Evolutionary conservation across 2,329 filamentous ascomycete species (phyloP), one percentile per base, ranked within the genome.

Genomic region (Colletotrichum coccodes): DNA sequence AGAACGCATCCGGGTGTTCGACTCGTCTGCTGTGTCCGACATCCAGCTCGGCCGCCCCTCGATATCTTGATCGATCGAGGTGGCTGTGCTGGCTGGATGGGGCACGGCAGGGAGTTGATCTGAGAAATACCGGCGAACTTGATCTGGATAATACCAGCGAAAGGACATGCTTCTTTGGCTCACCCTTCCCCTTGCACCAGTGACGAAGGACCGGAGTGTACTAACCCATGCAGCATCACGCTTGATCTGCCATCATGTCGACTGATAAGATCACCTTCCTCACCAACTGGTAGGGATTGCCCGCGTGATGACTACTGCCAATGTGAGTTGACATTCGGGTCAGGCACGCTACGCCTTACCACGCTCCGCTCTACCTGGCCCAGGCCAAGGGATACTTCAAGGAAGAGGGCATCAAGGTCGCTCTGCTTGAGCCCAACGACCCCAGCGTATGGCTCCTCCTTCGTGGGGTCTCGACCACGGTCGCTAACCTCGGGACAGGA

Each of bases 131-230:
- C 90, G 90, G 84, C 84, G 86, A 93, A 94, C 91, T 93, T 93
- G 91, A 93, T 92, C 90, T 92, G 90, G 89, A 90, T 91, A 92
- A 93, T 92, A 87, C 90, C 90, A 92, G 91, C 91, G 92, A 91
- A 93, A 93, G 91, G 89, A 93, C 89, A 91, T 93, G 91, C 91
- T 91, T 91, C 88, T 89, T 89, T 86, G 82, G 75, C 72, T 79
- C 78, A 79, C 77, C 76, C 76, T 76, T 68, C 65, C 75, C 76
- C 74, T 70, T 71, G 72, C 68, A 70, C 65, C 30, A 66, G 60
- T 62, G 52, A 67, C 62, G 64, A 73, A 67, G 72, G 74, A 74
- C 77, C 75, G 78, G 76, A 77, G 34, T 54, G 47, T 46, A 83
- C 85, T 89, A 79, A 89, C 83, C 76, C 73, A 71, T 72, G 75